Evolutionary conservation across 768 basidiomycete species (phyloP).

Genomic region (Pholiota microspora): DNA sequence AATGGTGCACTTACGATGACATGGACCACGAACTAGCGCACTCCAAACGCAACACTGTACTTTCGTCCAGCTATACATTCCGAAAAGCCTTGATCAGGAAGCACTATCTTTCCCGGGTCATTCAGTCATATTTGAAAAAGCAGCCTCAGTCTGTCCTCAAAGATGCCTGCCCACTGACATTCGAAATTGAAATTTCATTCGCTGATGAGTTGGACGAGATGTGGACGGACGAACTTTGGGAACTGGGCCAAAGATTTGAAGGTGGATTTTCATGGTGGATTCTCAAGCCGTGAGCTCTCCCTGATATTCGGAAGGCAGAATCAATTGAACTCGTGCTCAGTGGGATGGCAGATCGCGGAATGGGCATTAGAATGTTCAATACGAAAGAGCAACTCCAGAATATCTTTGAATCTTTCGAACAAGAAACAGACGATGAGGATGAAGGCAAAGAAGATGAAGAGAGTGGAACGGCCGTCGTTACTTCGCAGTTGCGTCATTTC

Average conservation of each 20-base stretch:
- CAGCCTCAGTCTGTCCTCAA: slow-evolving; percentile 5
- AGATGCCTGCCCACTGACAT: slow-evolving; percentile 66
- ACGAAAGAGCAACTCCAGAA: slow-evolving; percentile 64
- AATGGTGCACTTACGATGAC: slow-evolving; percentile 89
- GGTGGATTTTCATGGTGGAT: slow-evolving; percentile 77
- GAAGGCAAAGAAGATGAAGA: slow-evolving; percentile 34
- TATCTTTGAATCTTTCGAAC: slow-evolving; percentile 88
- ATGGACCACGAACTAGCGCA: slow-evolving; percentile 77
- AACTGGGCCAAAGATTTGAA: slow-evolving; percentile 66
- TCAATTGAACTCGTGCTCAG: slow-evolving; percentile 25
- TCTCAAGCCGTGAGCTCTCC: slow-evolving; percentile 69
- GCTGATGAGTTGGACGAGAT: slow-evolving; percentile 94
- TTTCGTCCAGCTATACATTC: slow-evolving; percentile 85
- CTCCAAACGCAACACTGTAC: slow-evolving; percentile 41
- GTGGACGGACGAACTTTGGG: slow-evolving; percentile 91
- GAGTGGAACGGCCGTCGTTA: slow-evolving; percentile 56
- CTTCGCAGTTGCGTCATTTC: slow-evolving; percentile 91
- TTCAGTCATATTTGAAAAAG: slow-evolving; percentile 59
- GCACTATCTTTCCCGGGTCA: slow-evolving; percentile 79
- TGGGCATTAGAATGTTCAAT: slow-evolving; percentile 90
- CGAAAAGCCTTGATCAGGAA: slow-evolving; percentile 94
- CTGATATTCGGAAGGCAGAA: background rate
- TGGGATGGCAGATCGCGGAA: slow-evolving; percentile 94
- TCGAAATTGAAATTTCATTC: slow-evolving; percentile 82
- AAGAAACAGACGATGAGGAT: slow-evolving; percentile 52